Base-by-base conservation (phyloP, 169 alveolate genomes). In the Plasmodium gonderi region DNA sequence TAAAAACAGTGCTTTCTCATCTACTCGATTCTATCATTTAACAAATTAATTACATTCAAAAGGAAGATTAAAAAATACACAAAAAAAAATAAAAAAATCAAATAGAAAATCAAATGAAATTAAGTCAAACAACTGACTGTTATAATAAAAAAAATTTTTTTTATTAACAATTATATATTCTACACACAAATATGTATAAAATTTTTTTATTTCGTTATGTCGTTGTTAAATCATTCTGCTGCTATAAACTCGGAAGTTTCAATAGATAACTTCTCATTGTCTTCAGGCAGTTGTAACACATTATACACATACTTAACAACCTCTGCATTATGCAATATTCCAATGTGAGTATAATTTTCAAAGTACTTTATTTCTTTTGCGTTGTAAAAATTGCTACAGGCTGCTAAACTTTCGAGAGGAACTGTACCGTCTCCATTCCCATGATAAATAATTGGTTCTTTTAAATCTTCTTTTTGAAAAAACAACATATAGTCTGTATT, bases 371-470 rank as follows among this genome's bases (percentile, higher is more conserved):
- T 23, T 38, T 60, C 38, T n/a, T 5, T 33, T 20, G 76, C 42
- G 54, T 82, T 82, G 42, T 67, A 31, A 33, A 82, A 72, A 31
- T 33, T 82, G 14, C 23, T 69, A 40, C 92, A 82, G 14, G 83
- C 26, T 72, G 17, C 83, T 69, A 82, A 82, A 69, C 92, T 82
- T 26, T 82, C 92, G 17, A 33, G 4, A 17, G 83, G 49, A 40
- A 82, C 81, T 2, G 92, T 82, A 14, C 83, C 92, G 60, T 82
- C 92, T 8, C 92, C 92, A 20, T 14, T 20, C 29, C 92, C 92
- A 60, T 82, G 60, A 69, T 69, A 82, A 29, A 82, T 20, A 68
- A 3, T 42, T 7, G 83, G 92, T 9, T 82, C 92, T 7, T 44
- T 68, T 29, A 72, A 31, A 60, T 82, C 23, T 7, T 3, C 51